Evolutionary conservation across 441 rosid genomes (phyloP).

Genomic region (Pelargonium citronellum): DNA sequence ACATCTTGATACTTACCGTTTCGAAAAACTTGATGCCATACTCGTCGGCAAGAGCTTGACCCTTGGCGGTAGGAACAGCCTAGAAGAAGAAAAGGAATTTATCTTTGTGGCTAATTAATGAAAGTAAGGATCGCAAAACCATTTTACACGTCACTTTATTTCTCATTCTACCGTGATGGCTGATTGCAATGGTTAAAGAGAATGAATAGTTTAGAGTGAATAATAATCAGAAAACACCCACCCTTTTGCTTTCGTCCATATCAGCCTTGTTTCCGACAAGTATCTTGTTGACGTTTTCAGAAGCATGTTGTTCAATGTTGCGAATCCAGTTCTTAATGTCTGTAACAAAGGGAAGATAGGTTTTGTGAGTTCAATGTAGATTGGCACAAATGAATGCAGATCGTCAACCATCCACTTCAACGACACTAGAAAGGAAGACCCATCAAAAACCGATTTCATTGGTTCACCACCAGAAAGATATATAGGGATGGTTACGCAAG

Average conservation of each 20-base stretch:
- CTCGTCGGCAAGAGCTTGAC: constrained; percentile 91
- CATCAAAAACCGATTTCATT: constrained; percentile 4
- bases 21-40: constrained; percentile 87
- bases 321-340: constrained; percentile 86
- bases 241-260: constrained; percentile 94
- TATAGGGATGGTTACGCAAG: neutral
- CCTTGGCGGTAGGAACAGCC: constrained; percentile 82
- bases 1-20: constrained; percentile 41
- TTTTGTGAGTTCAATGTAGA: neutral
- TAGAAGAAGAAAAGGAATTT: constrained; percentile 12
- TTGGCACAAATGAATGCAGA: constrained; percentile 1
- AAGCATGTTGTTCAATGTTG: constrained; percentile 82
- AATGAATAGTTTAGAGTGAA: neutral
- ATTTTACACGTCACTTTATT: too few species aligned
- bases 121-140: neutral
- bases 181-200: neutral
- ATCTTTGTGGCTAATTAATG: neutral
- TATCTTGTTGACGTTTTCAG: constrained; percentile 82
- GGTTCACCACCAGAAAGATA: neutral
- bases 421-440: constrained; percentile 7
- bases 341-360: constrained; percentile 19
- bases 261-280: constrained; percentile 88
- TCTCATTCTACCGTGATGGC: neutral
- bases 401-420: constrained; percentile 9
- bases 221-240: neutral